A percentile compares a stretch with the other conserved stretches of the same genome.
phyloP scores from a whole-genome alignment of 345 rosid genomes.

The Populus simonii region DNA sequence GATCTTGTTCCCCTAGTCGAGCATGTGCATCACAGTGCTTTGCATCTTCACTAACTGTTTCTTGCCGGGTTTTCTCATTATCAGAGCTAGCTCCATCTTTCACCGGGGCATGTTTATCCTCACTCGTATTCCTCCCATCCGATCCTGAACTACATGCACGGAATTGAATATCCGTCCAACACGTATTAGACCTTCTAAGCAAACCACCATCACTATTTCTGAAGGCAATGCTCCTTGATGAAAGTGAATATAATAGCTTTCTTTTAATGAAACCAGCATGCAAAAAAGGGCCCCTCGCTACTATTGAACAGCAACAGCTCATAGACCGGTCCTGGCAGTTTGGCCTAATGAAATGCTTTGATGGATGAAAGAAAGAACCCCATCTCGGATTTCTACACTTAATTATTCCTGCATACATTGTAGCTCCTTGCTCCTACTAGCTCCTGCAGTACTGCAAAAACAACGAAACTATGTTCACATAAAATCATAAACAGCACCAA shows the following conservation, averaged over 20 bases:
- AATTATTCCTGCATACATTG: slow-evolving; percentile 66
- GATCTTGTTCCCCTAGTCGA: slow-evolving; percentile 85
- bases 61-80: slow-evolving; percentile 39
- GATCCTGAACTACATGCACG: slow-evolving; percentile 75
- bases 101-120: slow-evolving; percentile 52
- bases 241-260: slow-evolving; percentile 29
- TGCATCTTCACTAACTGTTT: slow-evolving; percentile 29
- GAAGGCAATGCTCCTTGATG: slow-evolving; percentile 19
- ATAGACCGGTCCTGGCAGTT: slow-evolving; percentile 33
- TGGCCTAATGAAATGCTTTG: slow-evolving; percentile 43
- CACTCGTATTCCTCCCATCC: slow-evolving; percentile 78
- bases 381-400: slow-evolving; percentile 56
- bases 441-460: slow-evolving; percentile 20
- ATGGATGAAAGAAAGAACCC: slow-evolving; percentile 48
- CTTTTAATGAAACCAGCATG: slow-evolving; percentile 36
- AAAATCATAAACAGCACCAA: no score
- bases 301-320: slow-evolving; percentile 21
- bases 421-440: slow-evolving; percentile 26
- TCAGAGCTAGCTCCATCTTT: slow-evolving; percentile 43
- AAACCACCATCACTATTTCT: slow-evolving; percentile 22
- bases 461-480: neutral
- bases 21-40: slow-evolving; percentile 52
- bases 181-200: slow-evolving; percentile 20
- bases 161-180: slow-evolving; percentile 36
- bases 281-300: slow-evolving; percentile 20